Evolutionary conservation across 495 filamentous ascomycete species (phyloP), one percentile per base, ranked within the genome.

Genomic region (Amphirosellinia nigrospora): DNA sequence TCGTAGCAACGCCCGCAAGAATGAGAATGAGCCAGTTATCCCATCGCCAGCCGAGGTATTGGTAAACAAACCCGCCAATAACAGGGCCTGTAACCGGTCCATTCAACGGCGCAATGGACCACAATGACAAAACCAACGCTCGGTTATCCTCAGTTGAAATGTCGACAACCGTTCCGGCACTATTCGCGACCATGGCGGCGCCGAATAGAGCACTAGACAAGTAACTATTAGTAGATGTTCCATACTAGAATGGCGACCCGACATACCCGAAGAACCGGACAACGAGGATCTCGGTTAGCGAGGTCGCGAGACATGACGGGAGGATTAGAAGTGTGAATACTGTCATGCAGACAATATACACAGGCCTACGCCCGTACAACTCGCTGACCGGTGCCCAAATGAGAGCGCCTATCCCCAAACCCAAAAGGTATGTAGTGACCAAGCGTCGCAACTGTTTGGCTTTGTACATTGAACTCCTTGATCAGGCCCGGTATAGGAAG

Each of bases 31-130:
- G 79, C 92, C 94, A 97, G 76, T 91, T 92, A n/a, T 88, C 90
- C 92, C 92, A 96, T 36, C 92, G 80, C 94, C 94, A 97, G 10
- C 93, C 93, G 30, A 94, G 84, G 73, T 91, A 90, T 79, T 93
- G 84, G 68, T 82, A 91, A 4, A 92, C 86, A 73, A 94, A 94
- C 0, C 93, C 93, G 34, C 92, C 93, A 64, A 94, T 88, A 1
- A 93, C 81, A 2, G 88, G 90, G 0, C 86, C 87, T 4, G 82
- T 82, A 11, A 87, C 87, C 23, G 91, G 90, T 15, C 92, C 93
- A 69, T 94, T 94, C 72, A 94, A 83, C 7, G 93, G 93, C 0
- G 92, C 93, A 60, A 94, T 88, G 69, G 82, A 87, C 88, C 91
- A 96, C 30, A 93, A 82, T 6, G 88, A 90, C 77, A 96, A 90